Evolutionary conservation across 1,139 yeast genomes (phyloP).

Genomic region (Scheffersomyces parashehatae): DNA sequence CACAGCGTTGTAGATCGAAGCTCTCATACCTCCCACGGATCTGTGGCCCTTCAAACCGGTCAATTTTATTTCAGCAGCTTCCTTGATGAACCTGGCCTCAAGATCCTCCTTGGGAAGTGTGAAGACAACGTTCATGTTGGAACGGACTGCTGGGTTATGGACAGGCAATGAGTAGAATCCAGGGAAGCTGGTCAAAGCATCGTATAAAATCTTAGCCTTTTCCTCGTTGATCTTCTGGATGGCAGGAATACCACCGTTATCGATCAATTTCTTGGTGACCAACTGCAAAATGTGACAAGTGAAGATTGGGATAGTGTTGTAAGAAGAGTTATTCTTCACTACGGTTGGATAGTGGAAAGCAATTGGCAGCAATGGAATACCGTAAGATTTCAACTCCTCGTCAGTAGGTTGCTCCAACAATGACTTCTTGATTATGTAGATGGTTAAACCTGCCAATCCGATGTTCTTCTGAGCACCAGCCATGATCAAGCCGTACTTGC

Average conservation of each 20-base stretch:
- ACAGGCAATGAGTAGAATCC: slow-evolving; percentile 68
- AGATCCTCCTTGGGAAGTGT: slow-evolving; percentile 62
- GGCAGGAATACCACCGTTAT: slow-evolving; percentile 54
- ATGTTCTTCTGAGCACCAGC: slow-evolving; percentile 99
- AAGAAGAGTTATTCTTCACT: slow-evolving; percentile 85
- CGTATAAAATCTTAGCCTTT: slow-evolving; percentile 66
- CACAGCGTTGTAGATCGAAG: slow-evolving; percentile 89
- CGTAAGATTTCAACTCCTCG: slow-evolving; percentile 56
- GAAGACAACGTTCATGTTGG: slow-evolving; percentile 92
- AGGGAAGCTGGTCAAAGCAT: slow-evolving; percentile 65
- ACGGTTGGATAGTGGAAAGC: slow-evolving; percentile 87
- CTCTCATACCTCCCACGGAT: slow-evolving; percentile 96
- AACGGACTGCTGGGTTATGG: slow-evolving; percentile 55
- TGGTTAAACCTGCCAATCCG: slow-evolving; percentile 92
- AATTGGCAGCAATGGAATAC: slow-evolving; percentile 79
- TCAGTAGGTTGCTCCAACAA: slow-evolving; percentile 69
- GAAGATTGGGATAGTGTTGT: slow-evolving; percentile 93
- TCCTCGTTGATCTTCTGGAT: slow-evolving; percentile 60
- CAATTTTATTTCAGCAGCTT: slow-evolving; percentile 53
- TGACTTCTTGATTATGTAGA: slow-evolving; percentile 82
- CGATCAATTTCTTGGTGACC: slow-evolving; percentile 64
- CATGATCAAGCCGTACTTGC: slow-evolving; percentile 79
- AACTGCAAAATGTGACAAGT: slow-evolving; percentile 82
- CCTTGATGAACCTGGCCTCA: slow-evolving; percentile 67
- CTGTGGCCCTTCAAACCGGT: slow-evolving; percentile 93